phyloP scores from a whole-genome alignment of 345 rosid genomes.

The rapeseed (Brassica napus) region Da-Ae NC_063448.1:43883501-43884000 shows the following conservation, averaged over 20 bases:
- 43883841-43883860: not conserved
- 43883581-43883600: not conserved
- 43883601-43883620: not conserved
- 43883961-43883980: not conserved
- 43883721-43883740: not conserved
- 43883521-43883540: not conserved
- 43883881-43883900: not conserved
- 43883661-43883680: not conserved
- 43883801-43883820: not conserved
- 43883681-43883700: not conserved
- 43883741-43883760: not conserved
- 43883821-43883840: not conserved
- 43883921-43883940: not conserved
- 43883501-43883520: not conserved
- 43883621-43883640: not conserved
- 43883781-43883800: not conserved
- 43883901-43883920: constrained; percentile 7
- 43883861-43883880: not conserved
- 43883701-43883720: not conserved
- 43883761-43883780: not conserved
- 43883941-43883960: not conserved
- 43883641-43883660: not conserved
- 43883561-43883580: not conserved
- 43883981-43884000: not conserved
- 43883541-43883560: not conserved